These are phyloP conservation scores for Telopea speciosissima DNA, from an alignment of 177 flowering plant genomes.

Conservation along the genomic window DNA sequence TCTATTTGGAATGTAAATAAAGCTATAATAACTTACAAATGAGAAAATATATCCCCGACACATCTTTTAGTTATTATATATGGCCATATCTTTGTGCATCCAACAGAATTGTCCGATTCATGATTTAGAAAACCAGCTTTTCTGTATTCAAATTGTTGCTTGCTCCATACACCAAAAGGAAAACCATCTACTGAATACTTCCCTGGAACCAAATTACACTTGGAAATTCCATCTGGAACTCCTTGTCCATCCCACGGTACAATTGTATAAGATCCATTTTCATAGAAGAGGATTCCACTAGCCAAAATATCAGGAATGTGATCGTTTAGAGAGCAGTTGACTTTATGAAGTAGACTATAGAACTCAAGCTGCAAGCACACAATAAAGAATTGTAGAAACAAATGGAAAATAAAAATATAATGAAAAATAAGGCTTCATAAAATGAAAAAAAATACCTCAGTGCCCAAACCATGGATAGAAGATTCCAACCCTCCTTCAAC, in stretches of 20 bases:
- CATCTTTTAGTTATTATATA: constrained; percentile 73
- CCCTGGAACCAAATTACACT: constrained; percentile 26
- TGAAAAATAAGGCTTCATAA: neutral
- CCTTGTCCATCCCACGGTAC: constrained; percentile 81
- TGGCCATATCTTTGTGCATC: constrained; percentile 54
- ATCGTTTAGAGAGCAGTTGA: constrained; percentile 55
- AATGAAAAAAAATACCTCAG: constrained; percentile 51
- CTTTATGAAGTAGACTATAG: constrained; percentile 42
- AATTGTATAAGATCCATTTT: constrained; percentile 48
- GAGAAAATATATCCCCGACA: constrained; percentile 72
- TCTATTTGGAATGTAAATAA: constrained; percentile 3
- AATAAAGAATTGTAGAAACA: constrained; percentile 6
- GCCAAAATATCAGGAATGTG: constrained; percentile 76
- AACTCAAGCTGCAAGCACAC: constrained; percentile 72
- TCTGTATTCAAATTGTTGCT: constrained; percentile 47
- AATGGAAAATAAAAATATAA: neutral
- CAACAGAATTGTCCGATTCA: constrained; percentile 27
- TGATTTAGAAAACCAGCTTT: constrained; percentile 31
- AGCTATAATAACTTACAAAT: constrained; percentile 51
- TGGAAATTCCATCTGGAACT: constrained; percentile 55
- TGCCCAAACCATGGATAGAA: constrained; percentile 66
- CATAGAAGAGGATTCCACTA: constrained; percentile 61
- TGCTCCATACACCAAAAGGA: constrained; percentile 76
- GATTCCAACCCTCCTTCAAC: constrained; percentile 84
- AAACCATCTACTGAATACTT: constrained; percentile 28